Conservation (phyloP, 768 basidiomycete species). For the Cystoderma amianthinum region DNA sequence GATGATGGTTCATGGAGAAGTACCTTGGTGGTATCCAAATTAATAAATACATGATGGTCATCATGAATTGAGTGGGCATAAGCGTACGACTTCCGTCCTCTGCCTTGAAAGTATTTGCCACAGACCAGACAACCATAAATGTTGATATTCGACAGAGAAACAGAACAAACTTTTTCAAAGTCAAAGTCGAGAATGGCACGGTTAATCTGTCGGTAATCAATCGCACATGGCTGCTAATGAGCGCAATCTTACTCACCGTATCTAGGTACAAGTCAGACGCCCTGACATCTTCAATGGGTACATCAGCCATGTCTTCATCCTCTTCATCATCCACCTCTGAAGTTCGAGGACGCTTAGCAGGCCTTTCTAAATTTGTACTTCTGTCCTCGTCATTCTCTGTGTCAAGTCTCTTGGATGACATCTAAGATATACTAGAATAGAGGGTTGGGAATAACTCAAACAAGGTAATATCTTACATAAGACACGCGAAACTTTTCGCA, state of each 20-base stretch:
- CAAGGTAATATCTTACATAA: not conserved
- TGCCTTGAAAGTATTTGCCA: constrained; percentile 98
- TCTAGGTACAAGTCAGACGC: constrained; percentile 92
- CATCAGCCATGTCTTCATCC: constrained; percentile 19
- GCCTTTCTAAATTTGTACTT: constrained; percentile 17
- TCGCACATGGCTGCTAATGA: not conserved
- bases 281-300: constrained; percentile 25
- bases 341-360: constrained; percentile 26
- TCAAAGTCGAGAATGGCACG: constrained; percentile 91
- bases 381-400: constrained; percentile 5
- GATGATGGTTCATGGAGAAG: constrained; percentile 5
- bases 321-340: constrained; percentile 20
- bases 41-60: constrained; percentile 98
- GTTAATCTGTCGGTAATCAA: constrained; percentile 61
- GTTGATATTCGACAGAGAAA: constrained; percentile 94
- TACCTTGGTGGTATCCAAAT: constrained; percentile 90
- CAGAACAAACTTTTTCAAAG: constrained; percentile 98
- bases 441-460: not conserved
- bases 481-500: not conserved
- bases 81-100: constrained; percentile 89
- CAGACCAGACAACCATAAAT: constrained; percentile 96
- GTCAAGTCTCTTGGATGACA: constrained; percentile 7
- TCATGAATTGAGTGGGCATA: constrained; percentile 97
- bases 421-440: constrained; percentile 7
- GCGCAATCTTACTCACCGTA: constrained; percentile 51